Evolutionary conservation across 208 protist genomes (phyloP).

Genomic region (Leishmania major): DNA sequence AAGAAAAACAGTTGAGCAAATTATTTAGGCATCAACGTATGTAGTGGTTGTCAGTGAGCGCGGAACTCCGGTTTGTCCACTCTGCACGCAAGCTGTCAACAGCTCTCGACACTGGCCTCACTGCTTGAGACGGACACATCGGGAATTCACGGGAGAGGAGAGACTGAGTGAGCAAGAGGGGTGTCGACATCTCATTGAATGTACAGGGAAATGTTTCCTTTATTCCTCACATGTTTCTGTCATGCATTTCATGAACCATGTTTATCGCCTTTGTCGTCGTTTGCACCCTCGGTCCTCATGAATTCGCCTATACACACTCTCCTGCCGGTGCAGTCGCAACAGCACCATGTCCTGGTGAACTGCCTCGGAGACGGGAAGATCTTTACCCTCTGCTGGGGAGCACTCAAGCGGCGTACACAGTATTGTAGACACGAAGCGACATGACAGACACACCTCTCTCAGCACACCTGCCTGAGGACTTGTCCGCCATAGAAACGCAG

Average conservation of each 20-base stretch:
- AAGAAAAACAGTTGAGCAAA: neutral
- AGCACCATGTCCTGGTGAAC: neutral
- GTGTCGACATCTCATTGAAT: neutral
- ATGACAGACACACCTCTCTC: neutral
- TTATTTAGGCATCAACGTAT: neutral
- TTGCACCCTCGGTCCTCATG: neutral
- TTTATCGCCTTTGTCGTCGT: slow-evolving; percentile 10
- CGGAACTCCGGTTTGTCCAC: neutral
- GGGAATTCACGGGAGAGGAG: neutral
- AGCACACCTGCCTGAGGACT: neutral
- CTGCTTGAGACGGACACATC: neutral
- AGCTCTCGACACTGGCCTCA: neutral
- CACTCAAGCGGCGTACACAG: neutral
- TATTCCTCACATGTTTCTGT: neutral
- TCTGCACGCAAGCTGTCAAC: neutral
- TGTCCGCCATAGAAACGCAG: slow-evolving; percentile 1
- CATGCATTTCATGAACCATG: neutral
- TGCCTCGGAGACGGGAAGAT: neutral
- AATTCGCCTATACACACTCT: neutral
- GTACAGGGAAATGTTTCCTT: neutral
- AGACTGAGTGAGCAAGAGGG: neutral
- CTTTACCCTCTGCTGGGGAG: neutral
- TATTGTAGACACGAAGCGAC: neutral
- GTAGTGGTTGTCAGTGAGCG: neutral
- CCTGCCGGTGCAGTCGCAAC: neutral